Evolutionary conservation across 2,329 filamentous ascomycete genomes (phyloP).

Genomic region (Epichloe glyceriae): DNA sequence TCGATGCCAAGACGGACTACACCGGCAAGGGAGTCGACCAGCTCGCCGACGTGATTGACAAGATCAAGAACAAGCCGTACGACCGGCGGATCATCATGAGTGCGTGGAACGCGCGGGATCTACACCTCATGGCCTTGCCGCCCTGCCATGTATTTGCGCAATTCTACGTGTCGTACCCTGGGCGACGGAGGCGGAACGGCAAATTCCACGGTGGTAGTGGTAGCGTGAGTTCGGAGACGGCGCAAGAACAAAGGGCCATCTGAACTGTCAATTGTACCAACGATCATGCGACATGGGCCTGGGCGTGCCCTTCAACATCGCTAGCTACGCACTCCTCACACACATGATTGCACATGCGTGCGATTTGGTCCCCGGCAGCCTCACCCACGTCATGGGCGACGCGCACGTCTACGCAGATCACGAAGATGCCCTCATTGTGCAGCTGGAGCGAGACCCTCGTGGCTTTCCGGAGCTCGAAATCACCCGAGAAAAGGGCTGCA

Average conservation of each 20-base stretch:
- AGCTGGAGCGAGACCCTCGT: slow-evolving; percentile 67
- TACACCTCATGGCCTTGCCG: slow-evolving; percentile 79
- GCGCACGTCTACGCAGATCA: slow-evolving; percentile 96
- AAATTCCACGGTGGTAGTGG: background rate
- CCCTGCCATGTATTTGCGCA: slow-evolving; percentile 98
- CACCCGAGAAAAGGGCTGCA: slow-evolving; percentile 50
- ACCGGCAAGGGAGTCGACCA: slow-evolving; percentile 84
- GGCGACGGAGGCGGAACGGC: slow-evolving; percentile 6
- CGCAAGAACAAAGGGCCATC: slow-evolving; percentile 40
- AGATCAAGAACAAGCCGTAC: slow-evolving; percentile 71
- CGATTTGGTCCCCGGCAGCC: slow-evolving; percentile 68
- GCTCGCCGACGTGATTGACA: slow-evolving; percentile 77
- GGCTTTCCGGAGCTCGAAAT: slow-evolving; percentile 73
- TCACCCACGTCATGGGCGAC: slow-evolving; percentile 95
- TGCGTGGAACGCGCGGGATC: slow-evolving; percentile 86
- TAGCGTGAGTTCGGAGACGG: background rate
- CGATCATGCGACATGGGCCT: slow-evolving; percentile 94
- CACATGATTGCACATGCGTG: slow-evolving; percentile 90
- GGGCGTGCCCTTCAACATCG: slow-evolving; percentile 96
- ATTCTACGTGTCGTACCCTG: slow-evolving; percentile 76
- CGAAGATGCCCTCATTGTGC: slow-evolving; percentile 69
- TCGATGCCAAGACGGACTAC: slow-evolving; percentile 69
- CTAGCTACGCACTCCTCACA: slow-evolving; percentile 81
- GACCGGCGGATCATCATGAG: slow-evolving; percentile 81
- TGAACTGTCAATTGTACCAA: slow-evolving; percentile 88